Base-by-base conservation (phyloP, 768 basidiomycete species). In the Amanita rimosa region DNA sequence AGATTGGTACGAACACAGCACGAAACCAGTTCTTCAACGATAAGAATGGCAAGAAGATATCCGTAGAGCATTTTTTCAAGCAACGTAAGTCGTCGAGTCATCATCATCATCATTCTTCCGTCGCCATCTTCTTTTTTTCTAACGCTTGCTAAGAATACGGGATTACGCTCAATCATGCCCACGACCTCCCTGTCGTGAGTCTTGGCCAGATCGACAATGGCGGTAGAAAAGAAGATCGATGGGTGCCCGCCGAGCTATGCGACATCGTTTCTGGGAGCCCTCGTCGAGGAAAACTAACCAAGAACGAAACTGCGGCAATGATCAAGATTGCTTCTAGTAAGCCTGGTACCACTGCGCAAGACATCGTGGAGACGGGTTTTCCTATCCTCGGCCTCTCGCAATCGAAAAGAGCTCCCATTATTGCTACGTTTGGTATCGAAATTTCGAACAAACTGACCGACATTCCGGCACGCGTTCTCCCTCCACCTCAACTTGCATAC, bases 191-290 rank as follows among this genome's bases (percentile, higher is more conserved):
- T 1, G 63, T 71, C 22, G 58, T 73, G 40, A 62, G 70, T 44
- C 60, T 72, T n/a, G 64, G 64, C 3, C 47, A 50, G 54, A 85
- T 90, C 52, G 63, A 76, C 11, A 61, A 71, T 21, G 60, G 73
- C n/a, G 86, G 86, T 0, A 40, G 57, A 56, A 51, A 51, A 8
- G 44, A 38, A 5, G 35, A 37, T 5, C 37, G 19, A 14, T 75
- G 61, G 55, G 62, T 87, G 1, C 86, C 86, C 0, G 78, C 83
- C 0, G 86, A 90, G 59, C 43, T 90, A 1, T 89, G 86, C 65
- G 65, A 75, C 19, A 83, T 90, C 44, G 60, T 69, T 8, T 62
- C 72, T 0, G 79, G 79, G 6, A 75, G 76, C 52, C 67, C 80
- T 0, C 85, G 75, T 62, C 67, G 70, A 17, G 81, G 75, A 5